Base-by-base conservation (phyloP, 106 monocot species). In the Cymbidium sinense region DNA sequence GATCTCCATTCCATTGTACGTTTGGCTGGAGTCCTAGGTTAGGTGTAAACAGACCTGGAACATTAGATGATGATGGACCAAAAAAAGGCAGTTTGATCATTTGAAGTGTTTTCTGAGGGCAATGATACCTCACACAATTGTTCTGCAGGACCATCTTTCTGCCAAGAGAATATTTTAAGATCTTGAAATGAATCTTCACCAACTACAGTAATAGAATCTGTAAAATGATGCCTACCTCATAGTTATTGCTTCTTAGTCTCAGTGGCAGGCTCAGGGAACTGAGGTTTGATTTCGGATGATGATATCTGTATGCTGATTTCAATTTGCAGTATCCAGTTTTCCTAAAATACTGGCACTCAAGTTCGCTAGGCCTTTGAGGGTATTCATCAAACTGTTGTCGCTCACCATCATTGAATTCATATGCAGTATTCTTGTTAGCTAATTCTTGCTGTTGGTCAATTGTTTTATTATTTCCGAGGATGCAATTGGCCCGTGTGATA, bases 141-240 rank as follows among this genome's bases (percentile, higher is more conserved):
- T 51, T 47, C 47, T 47, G 13, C 47, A 47, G 47, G 47, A 47
- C 15, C 47, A 47, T 47, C 47, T 47, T 47, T 70, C 61, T 72
- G 81, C 64, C 67, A 47, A 73, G 67, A 39, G 37, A 61, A 21
- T 44, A 37, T 77, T 69, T 75, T 72, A 52, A 64, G 70, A 52
- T 33, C 79, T 34, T 67, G 51, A 34, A 17, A 55, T 50, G 80
- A 43, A 73, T 41, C 41, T 41, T 80, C 70, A n/a, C 34, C 47
- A 78, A 7, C 39, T 19, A 75, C 55, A 39, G 79, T 79, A 64
- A 50, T 83, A 69, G 87, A 87, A 79, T 90, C 85, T 67, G 85
- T 87, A 81, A 87, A 87, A 77, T 87, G 78, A 81, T 71, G 83
- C 78, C 79, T 87, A 77, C 90, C 87, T 64, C 77, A 82, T 11